Conservation (phyloP, 1,139 yeast species). For the Protomyces inundatus region DNA sequence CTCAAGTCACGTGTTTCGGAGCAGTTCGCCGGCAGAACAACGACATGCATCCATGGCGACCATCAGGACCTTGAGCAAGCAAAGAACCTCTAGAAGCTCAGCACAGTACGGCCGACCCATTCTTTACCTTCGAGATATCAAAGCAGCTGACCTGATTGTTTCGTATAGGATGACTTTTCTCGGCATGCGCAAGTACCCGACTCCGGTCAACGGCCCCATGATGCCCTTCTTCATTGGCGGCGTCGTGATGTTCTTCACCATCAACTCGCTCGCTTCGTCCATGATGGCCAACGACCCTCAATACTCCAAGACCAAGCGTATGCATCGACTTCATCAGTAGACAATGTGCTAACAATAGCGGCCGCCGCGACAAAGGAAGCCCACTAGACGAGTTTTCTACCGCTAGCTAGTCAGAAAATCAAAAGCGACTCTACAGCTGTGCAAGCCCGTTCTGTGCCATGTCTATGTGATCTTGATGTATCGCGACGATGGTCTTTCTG, state of each 20-base stretch:
- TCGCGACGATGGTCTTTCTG: neutral
- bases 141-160: neutral
- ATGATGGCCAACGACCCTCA: conserved; percentile 62
- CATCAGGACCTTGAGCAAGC: too few species aligned
- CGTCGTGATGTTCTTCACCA: conserved; percentile 49
- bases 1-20: too few species aligned
- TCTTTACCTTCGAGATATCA: neutral
- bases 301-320: conserved; percentile 55
- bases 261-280: conserved; percentile 51
- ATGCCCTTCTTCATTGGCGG: conserved; percentile 61
- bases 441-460: neutral
- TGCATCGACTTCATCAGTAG: neutral
- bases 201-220: conserved; percentile 51
- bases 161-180: conserved; percentile 30
- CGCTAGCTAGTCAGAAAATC: neutral
- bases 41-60: too few species aligned
- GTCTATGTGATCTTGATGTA: neutral
- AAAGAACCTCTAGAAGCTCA: too few species aligned
- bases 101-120: too few species aligned
- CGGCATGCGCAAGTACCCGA: conserved; percentile 39
- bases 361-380: neutral
- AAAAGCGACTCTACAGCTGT: neutral
- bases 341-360: neutral
- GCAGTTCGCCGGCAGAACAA: too few species aligned
- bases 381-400: neutral